A percentile compares a stretch with the other conserved stretches of the same genome.
Conservation (phyloP, 768 basidiomycete species). For the Tylopilus intermedius region DNA sequence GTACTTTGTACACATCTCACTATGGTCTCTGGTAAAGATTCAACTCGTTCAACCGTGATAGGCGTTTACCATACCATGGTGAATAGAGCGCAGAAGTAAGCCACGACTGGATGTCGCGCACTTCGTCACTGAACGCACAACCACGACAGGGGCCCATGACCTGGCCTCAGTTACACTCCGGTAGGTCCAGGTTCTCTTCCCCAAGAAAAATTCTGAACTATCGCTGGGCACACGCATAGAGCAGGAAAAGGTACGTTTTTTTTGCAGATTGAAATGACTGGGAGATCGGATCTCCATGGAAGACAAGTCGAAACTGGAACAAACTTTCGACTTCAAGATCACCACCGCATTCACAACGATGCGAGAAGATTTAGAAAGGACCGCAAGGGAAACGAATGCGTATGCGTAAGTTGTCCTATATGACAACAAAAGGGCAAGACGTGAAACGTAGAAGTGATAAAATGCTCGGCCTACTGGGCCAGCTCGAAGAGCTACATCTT, state of each 20-base stretch:
- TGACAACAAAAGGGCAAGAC: not conserved
- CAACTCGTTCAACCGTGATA: not conserved
- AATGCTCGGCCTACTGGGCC: conserved; percentile 15
- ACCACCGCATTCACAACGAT: conserved; percentile 14
- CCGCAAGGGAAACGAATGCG: conserved; percentile 24
- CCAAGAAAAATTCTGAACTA: not conserved
- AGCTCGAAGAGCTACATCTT: conserved; percentile 21
- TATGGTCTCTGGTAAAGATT: conserved; percentile 20
- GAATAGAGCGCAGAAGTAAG: conserved; percentile 16
- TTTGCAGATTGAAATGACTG: not conserved
- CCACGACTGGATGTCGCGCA: not conserved
- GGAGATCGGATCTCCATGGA: not conserved
- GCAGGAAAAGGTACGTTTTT: conserved; percentile 12
- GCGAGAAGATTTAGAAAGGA: conserved; percentile 9
- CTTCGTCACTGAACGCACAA: not conserved
- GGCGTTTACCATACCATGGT: not conserved
- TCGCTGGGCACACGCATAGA: not conserved
- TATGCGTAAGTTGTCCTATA: conserved; percentile 22
- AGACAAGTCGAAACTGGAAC: conserved; percentile 16
- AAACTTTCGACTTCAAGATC: conserved; percentile 19
- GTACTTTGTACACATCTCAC: not conserved
- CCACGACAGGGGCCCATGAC: conserved; percentile 9
- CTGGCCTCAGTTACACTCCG: conserved; percentile 2
- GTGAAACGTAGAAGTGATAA: conserved; percentile 16
- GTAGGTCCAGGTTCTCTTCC: conserved; percentile 8